phyloP scores from a whole-genome alignment of 768 basidiomycete genomes.

The Boletus patriciae region DNA sequence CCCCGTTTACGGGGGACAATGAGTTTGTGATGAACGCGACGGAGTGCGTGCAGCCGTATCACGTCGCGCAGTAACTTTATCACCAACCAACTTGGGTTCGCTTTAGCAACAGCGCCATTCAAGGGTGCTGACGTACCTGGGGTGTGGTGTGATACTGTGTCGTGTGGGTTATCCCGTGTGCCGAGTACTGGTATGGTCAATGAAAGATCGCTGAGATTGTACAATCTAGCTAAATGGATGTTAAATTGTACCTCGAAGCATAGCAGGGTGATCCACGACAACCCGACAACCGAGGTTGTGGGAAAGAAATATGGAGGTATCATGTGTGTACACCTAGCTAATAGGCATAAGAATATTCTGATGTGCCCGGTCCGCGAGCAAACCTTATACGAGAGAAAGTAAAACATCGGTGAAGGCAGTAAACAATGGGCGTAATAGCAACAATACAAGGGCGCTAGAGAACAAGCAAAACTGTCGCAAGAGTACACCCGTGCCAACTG shows the following conservation, averaged over 20 bases:
- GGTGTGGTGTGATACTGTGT: neutral
- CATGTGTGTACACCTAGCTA: neutral
- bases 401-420: neutral
- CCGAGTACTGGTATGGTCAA: neutral
- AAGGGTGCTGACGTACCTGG: neutral
- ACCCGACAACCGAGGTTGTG: neutral
- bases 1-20: constrained; percentile 8
- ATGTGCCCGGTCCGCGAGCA: constrained; percentile 7
- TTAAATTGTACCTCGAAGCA: neutral
- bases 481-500: neutral
- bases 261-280: neutral
- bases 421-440: neutral
- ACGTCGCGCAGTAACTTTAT: constrained; percentile 8
- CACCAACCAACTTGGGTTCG: constrained; percentile 3
- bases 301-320: neutral
- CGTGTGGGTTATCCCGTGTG: neutral
- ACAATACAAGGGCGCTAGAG: neutral
- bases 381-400: neutral
- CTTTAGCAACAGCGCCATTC: neutral
- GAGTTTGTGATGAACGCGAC: constrained; percentile 4
- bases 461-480: neutral
- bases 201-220: neutral
- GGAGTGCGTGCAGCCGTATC: neutral
- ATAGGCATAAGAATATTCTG: neutral
- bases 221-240: neutral